Base-by-base conservation (phyloP, 208 protist species). In the Leishmania tropica region DNA sequence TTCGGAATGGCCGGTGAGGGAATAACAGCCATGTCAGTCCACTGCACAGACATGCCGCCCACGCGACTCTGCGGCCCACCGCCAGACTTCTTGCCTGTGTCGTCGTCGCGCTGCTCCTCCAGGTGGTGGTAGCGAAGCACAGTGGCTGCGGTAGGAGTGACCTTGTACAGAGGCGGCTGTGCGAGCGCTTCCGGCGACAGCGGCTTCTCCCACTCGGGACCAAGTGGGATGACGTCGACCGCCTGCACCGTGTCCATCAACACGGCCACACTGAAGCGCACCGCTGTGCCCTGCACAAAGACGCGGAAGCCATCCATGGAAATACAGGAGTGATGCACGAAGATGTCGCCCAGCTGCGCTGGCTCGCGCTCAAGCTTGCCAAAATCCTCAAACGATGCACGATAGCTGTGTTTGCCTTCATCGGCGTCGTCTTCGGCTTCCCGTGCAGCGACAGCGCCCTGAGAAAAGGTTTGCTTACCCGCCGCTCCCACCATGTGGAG, bases 281-380 rank as follows among this genome's bases (percentile, higher is more conserved):
- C 89, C 10, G 81, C 71, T 31, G 81, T 87, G 75, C 91, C 89
- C 17, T 88, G 81, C 35, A 81, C 75, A 54, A 94, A 82, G 13
- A 87, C 83, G 51, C 89, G 88, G 64, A 92, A 92, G 75, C 87
- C 89, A 40, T 88, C 72, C 87, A 91, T 92, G 45, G 85, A 81
- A 48, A 94, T 85, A 77, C 89, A 91, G 11, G 84, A 90, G 77
- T 94, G 87, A 68, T 92, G 89, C 31, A 94, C 89, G 76, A 94
- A 94, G 58, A 94, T 90, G 79, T 92, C 91, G 6, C 87, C 90
- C 47, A 92, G 62, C 19, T 71, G 51, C 13, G 79, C 82, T 15
- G 84, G 74, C 56, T 86, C 88, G n/a, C 88, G 85, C 37, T 64
- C 74, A 2, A 88, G 78, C 73, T 51, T 85, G 24, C 54, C 80